These are phyloP conservation scores for Aspergillus ostianus DNA, from an alignment of 495 filamentous ascomycete genomes.

Conservation along the genomic window DNA sequence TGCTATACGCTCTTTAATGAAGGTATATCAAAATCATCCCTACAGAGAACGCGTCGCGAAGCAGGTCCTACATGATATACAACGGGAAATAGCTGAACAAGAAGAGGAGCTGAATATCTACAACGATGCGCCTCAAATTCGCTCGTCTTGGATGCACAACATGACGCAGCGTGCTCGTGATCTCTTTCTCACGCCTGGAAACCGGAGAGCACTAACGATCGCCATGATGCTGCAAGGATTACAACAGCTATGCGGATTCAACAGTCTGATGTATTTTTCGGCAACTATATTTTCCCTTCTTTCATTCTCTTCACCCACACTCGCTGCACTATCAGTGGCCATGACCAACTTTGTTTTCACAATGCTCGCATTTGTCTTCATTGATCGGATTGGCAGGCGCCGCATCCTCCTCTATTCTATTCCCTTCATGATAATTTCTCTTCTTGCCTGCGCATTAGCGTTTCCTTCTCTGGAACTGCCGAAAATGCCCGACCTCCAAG, in stretches of 20 bases:
- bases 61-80: conserved; percentile 60
- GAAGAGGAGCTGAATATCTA: conserved; percentile 39
- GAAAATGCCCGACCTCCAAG: conserved; percentile 19
- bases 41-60: conserved; percentile 49
- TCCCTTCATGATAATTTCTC: conserved; percentile 74
- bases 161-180: conserved; percentile 47
- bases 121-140: conserved; percentile 16
- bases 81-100: conserved; percentile 67
- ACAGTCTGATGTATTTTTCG: conserved; percentile 94
- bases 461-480: conserved; percentile 57
- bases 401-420: conserved; percentile 82
- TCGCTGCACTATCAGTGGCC: conserved; percentile 78
- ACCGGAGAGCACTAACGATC: conserved; percentile 75
- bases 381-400: conserved; percentile 79
- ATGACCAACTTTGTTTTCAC: conserved; percentile 83
- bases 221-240: conserved; percentile 81
- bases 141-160: conserved; percentile 31
- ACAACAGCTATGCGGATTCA: conserved; percentile 93
- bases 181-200: conserved; percentile 59
- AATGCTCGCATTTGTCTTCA: conserved; percentile 68
- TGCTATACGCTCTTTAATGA: conserved; percentile 61
- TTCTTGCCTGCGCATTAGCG: conserved; percentile 62
- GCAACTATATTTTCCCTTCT: conserved; percentile 83
- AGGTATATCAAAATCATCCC: conserved; percentile 57
- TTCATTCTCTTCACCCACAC: conserved; percentile 75